Evolutionary conservation across 1,284 basidiomycete genomes (phyloP).

Genomic region (Melampsora americana): DNA sequence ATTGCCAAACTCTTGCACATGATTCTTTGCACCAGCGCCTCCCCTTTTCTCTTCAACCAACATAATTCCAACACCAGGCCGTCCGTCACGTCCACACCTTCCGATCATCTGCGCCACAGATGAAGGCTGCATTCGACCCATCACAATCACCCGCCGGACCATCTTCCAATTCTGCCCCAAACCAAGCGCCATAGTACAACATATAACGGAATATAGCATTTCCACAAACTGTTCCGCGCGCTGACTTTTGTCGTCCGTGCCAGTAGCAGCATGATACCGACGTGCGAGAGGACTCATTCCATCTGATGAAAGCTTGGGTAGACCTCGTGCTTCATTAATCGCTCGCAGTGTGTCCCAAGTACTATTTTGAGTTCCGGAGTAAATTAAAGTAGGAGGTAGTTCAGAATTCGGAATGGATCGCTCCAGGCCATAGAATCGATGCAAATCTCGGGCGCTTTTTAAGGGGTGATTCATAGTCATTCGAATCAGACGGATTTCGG

Average conservation of each 20-base stretch:
- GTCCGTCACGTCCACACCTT: conserved; percentile 5
- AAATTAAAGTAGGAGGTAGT: background rate
- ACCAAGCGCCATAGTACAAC: background rate
- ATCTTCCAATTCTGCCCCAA: conserved; percentile 15
- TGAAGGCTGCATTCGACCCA: background rate
- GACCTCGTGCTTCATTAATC: background rate
- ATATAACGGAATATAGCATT: too few species aligned
- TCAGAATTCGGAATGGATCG: background rate
- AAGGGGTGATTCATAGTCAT: background rate
- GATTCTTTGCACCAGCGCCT: background rate
- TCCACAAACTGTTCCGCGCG: too few species aligned
- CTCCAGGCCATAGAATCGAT: background rate
- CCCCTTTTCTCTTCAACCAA: background rate
- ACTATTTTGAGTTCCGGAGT: background rate
- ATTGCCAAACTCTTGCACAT: background rate
- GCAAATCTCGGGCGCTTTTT: background rate
- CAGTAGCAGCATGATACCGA: background rate
- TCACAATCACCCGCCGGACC: background rate
- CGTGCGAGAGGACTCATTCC: background rate
- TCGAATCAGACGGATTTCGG: conserved; percentile 9
- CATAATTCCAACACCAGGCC: background rate
- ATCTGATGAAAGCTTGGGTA: background rate
- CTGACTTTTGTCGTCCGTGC: background rate
- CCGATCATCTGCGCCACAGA: conserved; percentile 9
- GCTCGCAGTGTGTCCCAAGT: background rate